A percentile compares a stretch with the other conserved stretches of the same genome.
phyloP scores from a whole-genome alignment of 2,329 filamentous ascomycete genomes.

The Diaporthe amygdali region DNA sequence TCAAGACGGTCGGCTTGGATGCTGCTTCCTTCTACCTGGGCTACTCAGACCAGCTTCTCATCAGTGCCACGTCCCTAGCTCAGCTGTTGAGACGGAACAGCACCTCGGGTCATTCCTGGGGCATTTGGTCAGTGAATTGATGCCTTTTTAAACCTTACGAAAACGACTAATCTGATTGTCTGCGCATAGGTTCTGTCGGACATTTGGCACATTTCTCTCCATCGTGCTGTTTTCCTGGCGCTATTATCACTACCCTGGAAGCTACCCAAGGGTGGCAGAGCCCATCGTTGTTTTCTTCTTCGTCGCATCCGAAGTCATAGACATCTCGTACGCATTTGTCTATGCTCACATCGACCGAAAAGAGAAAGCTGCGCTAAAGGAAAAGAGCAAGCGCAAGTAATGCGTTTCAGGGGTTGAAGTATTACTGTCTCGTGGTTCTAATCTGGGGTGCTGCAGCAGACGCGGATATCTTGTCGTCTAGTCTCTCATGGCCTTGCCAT shows the following conservation, averaged over 20 bases:
- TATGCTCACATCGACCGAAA: not conserved
- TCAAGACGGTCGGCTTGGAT: constrained; percentile 1
- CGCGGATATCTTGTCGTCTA: no score
- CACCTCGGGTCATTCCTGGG: constrained; percentile 22
- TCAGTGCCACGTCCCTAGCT: constrained; percentile 15
- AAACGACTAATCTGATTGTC: no score
- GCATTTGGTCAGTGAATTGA: constrained; percentile 26
- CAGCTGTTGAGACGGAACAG: constrained; percentile 20
- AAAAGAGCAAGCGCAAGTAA: not conserved
- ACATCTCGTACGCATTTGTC: constrained; percentile 14
- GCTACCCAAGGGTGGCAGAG: constrained; percentile 17
- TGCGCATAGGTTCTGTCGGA: not conserved
- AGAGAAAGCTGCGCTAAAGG: not conserved
- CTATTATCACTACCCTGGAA: constrained; percentile 18
- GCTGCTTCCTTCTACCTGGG: constrained; percentile 9
- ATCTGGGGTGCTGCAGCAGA: no score
- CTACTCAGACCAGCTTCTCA: constrained; percentile 1
- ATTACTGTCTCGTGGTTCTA: no score
- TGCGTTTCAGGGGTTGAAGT: no score
- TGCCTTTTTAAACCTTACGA: no score
- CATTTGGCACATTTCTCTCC: constrained; percentile 4
- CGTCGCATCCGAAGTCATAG: not conserved
- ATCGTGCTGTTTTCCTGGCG: constrained; percentile 17
- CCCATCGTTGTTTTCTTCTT: constrained; percentile 18
- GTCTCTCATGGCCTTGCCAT: no score